phyloP scores from a whole-genome alignment of 2,329 filamentous ascomycete genomes.

The Colletotrichum tofieldiae region DNA sequence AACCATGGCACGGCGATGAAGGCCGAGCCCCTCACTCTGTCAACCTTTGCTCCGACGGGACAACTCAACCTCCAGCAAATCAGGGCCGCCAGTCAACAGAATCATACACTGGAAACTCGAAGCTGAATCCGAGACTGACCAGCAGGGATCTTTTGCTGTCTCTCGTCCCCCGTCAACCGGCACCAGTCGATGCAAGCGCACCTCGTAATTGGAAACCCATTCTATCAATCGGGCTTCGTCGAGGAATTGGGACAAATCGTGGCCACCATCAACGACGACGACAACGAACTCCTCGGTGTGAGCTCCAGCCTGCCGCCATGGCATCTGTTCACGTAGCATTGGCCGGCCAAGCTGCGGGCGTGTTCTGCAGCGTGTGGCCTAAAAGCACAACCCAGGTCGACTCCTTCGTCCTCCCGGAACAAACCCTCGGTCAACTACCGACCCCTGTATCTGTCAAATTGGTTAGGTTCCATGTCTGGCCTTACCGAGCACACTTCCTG shows the following conservation, averaged over 20 bases:
- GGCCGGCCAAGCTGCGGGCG: constrained; percentile 14
- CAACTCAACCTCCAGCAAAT: constrained; percentile 24
- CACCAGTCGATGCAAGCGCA: constrained; percentile 6
- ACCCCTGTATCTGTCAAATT: constrained; percentile 13
- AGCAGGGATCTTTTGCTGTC: constrained; percentile 27
- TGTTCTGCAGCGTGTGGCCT: constrained; percentile 14
- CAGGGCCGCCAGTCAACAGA: constrained; percentile 18
- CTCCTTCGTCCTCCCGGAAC: constrained; percentile 4
- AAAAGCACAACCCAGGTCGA: constrained; percentile 9
- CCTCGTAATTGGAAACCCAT: constrained; percentile 12
- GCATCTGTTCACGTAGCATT: constrained; percentile 21
- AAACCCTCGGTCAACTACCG: constrained; percentile 34
- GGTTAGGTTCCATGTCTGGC: constrained; percentile 7
- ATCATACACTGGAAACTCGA: constrained; percentile 31
- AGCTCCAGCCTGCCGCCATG: not conserved
- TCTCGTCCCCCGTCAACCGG: constrained; percentile 7
- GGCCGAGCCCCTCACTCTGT: constrained; percentile 21
- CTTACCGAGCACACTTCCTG: constrained; percentile 18
- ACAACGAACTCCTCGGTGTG: not conserved
- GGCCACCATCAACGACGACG: not conserved
- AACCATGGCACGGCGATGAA: constrained; percentile 5
- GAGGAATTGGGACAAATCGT: not conserved
- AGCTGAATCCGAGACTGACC: constrained; percentile 41
- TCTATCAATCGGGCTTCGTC: not conserved
- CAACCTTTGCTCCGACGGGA: constrained; percentile 27